phyloP scores from a whole-genome alignment of 371 early-diverging fungal species.

The Actinomortierella wolfii region DNA sequence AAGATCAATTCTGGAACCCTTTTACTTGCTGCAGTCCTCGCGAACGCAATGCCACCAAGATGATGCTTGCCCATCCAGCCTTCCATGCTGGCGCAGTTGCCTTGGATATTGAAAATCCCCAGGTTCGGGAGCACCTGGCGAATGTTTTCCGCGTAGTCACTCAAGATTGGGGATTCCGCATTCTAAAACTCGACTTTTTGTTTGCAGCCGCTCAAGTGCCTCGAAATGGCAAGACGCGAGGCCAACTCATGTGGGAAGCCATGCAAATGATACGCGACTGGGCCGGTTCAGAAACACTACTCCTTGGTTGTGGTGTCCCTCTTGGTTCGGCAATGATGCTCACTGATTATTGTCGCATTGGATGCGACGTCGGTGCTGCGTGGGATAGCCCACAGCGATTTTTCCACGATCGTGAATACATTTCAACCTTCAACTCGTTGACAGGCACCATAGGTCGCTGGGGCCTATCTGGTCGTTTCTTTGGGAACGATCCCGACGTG shows the following conservation, averaged over 20 bases:
- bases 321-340: constrained; percentile 56
- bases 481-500: constrained; percentile 69
- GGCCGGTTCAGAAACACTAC: constrained; percentile 53
- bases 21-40: background rate
- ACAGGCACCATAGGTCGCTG: constrained; percentile 60
- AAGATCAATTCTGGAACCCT: constrained; percentile 44
- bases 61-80: constrained; percentile 31
- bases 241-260: constrained; percentile 67
- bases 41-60: constrained; percentile 42
- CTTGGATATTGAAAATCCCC: constrained; percentile 55
- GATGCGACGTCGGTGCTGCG: constrained; percentile 61
- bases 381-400: constrained; percentile 61
- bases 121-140: constrained; percentile 54
- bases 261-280: constrained; percentile 58
- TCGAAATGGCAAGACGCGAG: constrained; percentile 56
- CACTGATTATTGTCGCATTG: constrained; percentile 65
- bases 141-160: constrained; percentile 56
- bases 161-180: constrained; percentile 60
- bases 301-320: constrained; percentile 66
- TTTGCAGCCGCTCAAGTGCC: constrained; percentile 67
- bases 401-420: constrained; percentile 63
- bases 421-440: constrained; percentile 61
- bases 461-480: constrained; percentile 60
- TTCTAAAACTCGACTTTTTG: constrained; percentile 64
- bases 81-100: constrained; percentile 56